Conservation (phyloP, 495 filamentous ascomycete genomes). For the Margaritispora aquatica region DNA sequence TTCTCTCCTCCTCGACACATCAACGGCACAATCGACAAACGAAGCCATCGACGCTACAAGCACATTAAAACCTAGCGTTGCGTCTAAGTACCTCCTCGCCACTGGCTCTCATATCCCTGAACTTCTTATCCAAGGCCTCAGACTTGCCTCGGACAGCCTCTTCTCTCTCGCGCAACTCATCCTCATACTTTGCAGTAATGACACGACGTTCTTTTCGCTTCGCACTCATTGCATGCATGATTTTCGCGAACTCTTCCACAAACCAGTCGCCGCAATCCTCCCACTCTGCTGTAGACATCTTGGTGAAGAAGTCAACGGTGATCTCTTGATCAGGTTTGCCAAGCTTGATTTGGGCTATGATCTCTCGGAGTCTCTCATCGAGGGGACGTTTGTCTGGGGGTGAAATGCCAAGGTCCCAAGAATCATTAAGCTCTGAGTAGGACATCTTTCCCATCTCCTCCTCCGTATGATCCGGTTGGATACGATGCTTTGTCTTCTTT, state of each 20-base stretch:
- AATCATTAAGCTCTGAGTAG: conserved; percentile 47
- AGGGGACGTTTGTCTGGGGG: not conserved
- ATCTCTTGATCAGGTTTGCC: conserved; percentile 18
- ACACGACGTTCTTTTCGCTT: conserved; percentile 59
- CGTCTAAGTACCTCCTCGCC: conserved; percentile 30
- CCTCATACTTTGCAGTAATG: conserved; percentile 60
- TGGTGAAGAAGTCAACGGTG: conserved; percentile 13
- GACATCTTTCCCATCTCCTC: conserved; percentile 44
- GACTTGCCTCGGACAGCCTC: conserved; percentile 47
- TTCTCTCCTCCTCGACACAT: not conserved
- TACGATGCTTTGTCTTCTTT: not conserved
- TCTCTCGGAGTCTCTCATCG: conserved; percentile 12
- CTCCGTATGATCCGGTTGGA: conserved; percentile 42
- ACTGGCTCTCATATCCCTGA: conserved; percentile 48
- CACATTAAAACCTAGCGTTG: conserved; percentile 2
- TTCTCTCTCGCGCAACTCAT: conserved; percentile 49
- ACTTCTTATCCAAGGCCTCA: conserved; percentile 44
- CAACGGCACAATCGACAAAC: not conserved
- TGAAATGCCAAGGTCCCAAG: conserved; percentile 31
- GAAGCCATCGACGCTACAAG: not conserved
- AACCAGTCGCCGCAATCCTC: conserved; percentile 80
- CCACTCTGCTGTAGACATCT: conserved; percentile 66
- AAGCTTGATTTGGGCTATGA: conserved; percentile 25
- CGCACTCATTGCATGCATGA: conserved; percentile 58
- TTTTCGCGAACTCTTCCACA: conserved; percentile 56